These are phyloP conservation scores for Pleurotus ostreatus DNA, from an alignment of 768 basidiomycete genomes.

Conservation along the genomic window DNA sequence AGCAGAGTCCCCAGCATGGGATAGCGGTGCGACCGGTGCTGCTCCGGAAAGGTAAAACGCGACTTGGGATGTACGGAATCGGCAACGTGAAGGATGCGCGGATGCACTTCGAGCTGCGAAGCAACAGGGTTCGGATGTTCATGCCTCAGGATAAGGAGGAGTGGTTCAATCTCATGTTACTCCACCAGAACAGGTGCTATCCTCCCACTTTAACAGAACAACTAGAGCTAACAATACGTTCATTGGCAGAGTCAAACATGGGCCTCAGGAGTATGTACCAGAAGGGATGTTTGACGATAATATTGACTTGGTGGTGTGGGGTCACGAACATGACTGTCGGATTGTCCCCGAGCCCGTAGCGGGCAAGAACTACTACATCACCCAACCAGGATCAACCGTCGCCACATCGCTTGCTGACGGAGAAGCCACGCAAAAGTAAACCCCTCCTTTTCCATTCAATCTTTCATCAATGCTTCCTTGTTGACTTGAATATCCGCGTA, in stretches of 20 bases:
- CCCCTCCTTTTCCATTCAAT: neutral
- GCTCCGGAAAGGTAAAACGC: conserved; percentile 80
- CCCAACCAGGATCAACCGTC: conserved; percentile 92
- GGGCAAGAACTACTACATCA: conserved; percentile 87
- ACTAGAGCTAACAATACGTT: too few relatives aligned
- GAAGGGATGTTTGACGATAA: conserved; percentile 98
- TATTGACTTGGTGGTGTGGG: conserved; percentile 93
- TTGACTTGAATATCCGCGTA: conserved; percentile 24
- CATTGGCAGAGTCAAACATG: conserved; percentile 85
- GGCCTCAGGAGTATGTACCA: conserved; percentile 90
- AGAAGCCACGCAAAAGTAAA: conserved; percentile 87
- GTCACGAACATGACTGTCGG: conserved; percentile 97
- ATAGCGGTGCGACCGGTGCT: conserved; percentile 90
- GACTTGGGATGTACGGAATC: conserved; percentile 90
- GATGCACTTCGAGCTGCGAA: conserved; percentile 94
- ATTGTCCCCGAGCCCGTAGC: conserved; percentile 88
- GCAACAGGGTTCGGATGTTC: conserved; percentile 93
- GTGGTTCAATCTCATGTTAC: conserved; percentile 92
- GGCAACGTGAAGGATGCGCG: conserved; percentile 96
- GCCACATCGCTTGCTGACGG: conserved; percentile 95
- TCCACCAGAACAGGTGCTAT: conserved; percentile 99
- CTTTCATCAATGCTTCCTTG: neutral
- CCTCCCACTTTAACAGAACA: too few relatives aligned
- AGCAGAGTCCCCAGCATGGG: conserved; percentile 45
- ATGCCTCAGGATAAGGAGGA: conserved; percentile 87